Evolutionary conservation across 345 rosid species (phyloP).

Genomic region (Aquilaria malaccensis): DNA sequence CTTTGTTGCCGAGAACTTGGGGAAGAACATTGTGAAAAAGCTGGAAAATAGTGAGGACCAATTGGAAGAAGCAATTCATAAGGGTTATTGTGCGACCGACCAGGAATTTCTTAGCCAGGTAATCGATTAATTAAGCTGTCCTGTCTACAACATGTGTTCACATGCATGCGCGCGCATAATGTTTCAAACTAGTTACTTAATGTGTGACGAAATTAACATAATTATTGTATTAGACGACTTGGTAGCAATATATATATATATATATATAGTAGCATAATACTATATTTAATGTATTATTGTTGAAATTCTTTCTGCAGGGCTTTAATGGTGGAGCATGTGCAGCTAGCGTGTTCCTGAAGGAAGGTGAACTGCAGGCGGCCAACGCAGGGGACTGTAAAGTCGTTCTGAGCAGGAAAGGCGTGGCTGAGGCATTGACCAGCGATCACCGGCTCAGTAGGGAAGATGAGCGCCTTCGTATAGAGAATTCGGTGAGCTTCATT

Average conservation of each 20-base stretch:
- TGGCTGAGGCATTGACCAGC: conserved; percentile 26
- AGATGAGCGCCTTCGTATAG: conserved; percentile 37
- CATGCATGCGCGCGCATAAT: no score
- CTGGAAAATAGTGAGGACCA: conserved; percentile 13
- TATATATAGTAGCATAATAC: no score
- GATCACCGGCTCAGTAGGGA: conserved; percentile 36
- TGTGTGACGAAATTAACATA: no score
- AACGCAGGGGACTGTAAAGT: conserved; percentile 46
- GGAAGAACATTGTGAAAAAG: conserved; percentile 34
- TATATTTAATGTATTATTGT: no score
- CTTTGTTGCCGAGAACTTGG: conserved; percentile 35
- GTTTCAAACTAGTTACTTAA: no score
- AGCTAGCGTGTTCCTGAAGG: conserved; percentile 29
- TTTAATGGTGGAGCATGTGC: conserved; percentile 41
- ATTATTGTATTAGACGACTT: no score
- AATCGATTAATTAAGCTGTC: conserved; percentile 1
- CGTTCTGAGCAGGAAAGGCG: conserved; percentile 36
- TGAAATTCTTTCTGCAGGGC: conserved; percentile 18
- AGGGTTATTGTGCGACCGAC: conserved; percentile 35
- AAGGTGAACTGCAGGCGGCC: conserved; percentile 35
- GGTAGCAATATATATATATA: no score
- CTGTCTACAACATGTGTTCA: neutral
- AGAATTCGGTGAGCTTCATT: conserved; percentile 26
- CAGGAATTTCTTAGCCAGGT: conserved; percentile 44
- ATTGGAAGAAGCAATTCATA: conserved; percentile 27